Base-by-base conservation (phyloP, 2,329 filamentous ascomycete genomes). In the Colletotrichum filicis region DNA sequence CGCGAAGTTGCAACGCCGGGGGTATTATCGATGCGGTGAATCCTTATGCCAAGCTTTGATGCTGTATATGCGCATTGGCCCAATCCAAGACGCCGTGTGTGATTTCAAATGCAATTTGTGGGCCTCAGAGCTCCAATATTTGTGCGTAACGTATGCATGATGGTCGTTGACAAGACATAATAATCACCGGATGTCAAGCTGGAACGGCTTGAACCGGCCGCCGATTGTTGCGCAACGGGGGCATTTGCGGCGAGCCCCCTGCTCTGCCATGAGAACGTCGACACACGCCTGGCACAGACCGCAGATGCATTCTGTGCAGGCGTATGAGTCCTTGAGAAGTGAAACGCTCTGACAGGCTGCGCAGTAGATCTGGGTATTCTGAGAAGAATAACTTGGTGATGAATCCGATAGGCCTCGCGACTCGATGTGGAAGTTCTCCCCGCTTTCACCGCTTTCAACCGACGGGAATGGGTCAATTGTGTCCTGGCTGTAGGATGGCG, bases 291-390 rank as follows among this genome's bases (percentile, higher is more conserved):
- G 91, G 82, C 97, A 98, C 62, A 98, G 89, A 19, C 95, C 96
- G 80, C 95, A 97, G 75, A 98, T 97, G 82, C 97, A 98, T 82
- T 98, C 95, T 1, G 95, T 98, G 82, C 96, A 98, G 26, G 96
- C 96, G 79, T 95, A 98, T 42, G 94, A 97, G 78, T 96, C 93
- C 78, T 92, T 92, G 30, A 98, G 85, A 12, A 92, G 85, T 64
- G 93, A 95, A 22, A 95, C 87, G 49, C 92, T 91, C 75, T 94
- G 92, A 80, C 96, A 98, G 60, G 93, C 94, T 24, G 95, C 94
- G 81, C 96, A 98, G 81, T 97, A 98, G 55, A 98, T 97, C 80
- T 97, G 94, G 3, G 96, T 93, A 75, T 88, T 88, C 66, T 95
- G 93, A 8, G 92, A 92, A 22, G 90, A 90, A 84, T 93, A 93